A percentile compares a stretch with the other conserved stretches of the same genome.
Evolutionary conservation across 2,329 filamentous ascomycete genomes (phyloP).

Genomic region (Diaporthe australafricana): DNA sequence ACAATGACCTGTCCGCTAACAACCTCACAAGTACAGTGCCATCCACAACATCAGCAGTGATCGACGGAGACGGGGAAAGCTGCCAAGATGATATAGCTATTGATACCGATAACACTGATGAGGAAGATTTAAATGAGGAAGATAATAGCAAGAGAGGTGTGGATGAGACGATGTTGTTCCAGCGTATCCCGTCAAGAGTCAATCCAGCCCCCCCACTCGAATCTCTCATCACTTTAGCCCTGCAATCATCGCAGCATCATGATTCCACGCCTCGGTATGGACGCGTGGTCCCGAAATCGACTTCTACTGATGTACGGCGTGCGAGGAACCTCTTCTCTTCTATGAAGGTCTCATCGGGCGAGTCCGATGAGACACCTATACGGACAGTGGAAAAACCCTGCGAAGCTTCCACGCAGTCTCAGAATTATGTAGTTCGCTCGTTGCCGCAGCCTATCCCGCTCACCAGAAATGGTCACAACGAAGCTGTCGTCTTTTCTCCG

Average conservation of each 20-base stretch:
- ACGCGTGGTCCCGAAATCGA: conserved; percentile 73
- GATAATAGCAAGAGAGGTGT: conserved; percentile 87
- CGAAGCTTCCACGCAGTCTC: conserved; percentile 61
- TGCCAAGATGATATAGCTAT: conserved; percentile 87
- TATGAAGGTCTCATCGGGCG: conserved; percentile 63
- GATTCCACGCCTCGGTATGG: conserved; percentile 64
- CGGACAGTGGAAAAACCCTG: conserved; percentile 72
- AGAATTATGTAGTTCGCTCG: conserved; percentile 74
- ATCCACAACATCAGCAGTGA: conserved; percentile 55
- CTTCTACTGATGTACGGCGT: conserved; percentile 71
- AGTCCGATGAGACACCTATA: conserved; percentile 71
- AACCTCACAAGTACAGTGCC: conserved; percentile 77
- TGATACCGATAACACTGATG: conserved; percentile 74
- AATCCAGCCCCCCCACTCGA: conserved; percentile 82
- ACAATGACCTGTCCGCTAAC: conserved; percentile 72
- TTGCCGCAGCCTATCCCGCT: conserved; percentile 77
- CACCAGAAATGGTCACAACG: conserved; percentile 70
- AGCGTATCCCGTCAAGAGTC: conserved; percentile 87
- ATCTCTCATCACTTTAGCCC: conserved; percentile 89
- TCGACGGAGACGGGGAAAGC: conserved; percentile 63
- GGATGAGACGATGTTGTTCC: conserved; percentile 84
- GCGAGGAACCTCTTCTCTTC: conserved; percentile 62
- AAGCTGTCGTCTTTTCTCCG: conserved; percentile 80
- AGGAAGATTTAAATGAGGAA: conserved; percentile 74
- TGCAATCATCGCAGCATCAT: conserved; percentile 81